These are phyloP conservation scores for Puccinia coronata DNA, from an alignment of 1,284 basidiomycete genomes.

Conservation along the genomic window DNA sequence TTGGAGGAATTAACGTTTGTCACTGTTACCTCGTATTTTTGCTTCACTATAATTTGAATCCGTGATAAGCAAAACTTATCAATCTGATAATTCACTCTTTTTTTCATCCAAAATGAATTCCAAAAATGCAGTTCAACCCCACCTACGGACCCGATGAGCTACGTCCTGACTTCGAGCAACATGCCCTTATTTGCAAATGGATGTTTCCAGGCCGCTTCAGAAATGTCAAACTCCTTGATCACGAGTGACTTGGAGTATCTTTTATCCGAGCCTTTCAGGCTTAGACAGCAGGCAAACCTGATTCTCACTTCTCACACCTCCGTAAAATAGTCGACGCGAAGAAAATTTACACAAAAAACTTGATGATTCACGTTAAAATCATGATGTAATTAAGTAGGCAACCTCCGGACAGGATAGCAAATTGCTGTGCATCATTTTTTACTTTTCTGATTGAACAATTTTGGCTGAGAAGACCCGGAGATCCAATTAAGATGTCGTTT, in stretches of 20 bases:
- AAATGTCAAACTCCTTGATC: neutral
- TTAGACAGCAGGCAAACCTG: neutral
- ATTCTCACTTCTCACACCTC: neutral
- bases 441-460: no score
- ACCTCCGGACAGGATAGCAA: no score
- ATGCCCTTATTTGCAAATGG: slow-evolving; percentile 14
- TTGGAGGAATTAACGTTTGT: slow-evolving; percentile 29
- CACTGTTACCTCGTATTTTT: no score
- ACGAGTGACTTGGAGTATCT: slow-evolving; percentile 9
- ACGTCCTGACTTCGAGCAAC: slow-evolving; percentile 14
- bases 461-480: no score
- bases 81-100: neutral
- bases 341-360: neutral
- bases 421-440: no score
- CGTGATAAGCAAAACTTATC: neutral
- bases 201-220: slow-evolving; percentile 14
- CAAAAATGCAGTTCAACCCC: neutral
- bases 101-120: neutral
- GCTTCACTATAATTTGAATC: neutral
- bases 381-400: no score
- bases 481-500: no score
- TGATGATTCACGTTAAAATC: no score
- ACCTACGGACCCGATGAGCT: slow-evolving; percentile 20
- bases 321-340: neutral
- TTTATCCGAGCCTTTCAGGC: neutral